Conservation (phyloP, 495 filamentous ascomycete species). For the Beverwykella pulmonaria region DNA sequence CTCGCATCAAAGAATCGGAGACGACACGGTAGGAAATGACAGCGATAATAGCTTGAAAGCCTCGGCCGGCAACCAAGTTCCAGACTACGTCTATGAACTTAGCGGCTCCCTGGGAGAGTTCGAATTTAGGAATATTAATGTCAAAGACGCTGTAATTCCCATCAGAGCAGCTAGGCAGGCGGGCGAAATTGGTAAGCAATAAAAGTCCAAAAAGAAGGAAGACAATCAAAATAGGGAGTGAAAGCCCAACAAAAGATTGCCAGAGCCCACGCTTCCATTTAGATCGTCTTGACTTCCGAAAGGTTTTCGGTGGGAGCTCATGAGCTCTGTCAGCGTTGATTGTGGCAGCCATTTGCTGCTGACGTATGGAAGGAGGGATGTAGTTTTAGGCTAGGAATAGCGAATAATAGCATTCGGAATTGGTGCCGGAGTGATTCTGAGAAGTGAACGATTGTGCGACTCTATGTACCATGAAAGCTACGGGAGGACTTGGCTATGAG, state of each 20-base stretch:
- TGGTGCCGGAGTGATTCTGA: too few species aligned
- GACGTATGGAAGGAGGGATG: neutral
- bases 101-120: neutral
- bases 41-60: neutral
- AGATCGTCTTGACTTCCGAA: neutral
- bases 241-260: neutral
- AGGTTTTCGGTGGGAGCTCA: neutral
- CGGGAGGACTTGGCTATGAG: too few species aligned
- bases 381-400: too few species aligned
- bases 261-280: neutral
- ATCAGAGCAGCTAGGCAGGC: neutral
- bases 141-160: neutral
- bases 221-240: neutral
- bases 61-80: neutral
- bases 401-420: too few species aligned
- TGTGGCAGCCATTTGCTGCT: neutral
- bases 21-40: neutral
- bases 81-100: neutral
- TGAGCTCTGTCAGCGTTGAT: neutral
- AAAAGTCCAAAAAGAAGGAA: neutral
- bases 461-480: too few species aligned
- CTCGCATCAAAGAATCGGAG: neutral
- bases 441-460: too few species aligned
- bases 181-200: neutral
- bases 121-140: neutral